Evolutionary conservation across 2,329 filamentous ascomycete genomes (phyloP).

Genomic region (Aspergillus pseudotamarii): DNA sequence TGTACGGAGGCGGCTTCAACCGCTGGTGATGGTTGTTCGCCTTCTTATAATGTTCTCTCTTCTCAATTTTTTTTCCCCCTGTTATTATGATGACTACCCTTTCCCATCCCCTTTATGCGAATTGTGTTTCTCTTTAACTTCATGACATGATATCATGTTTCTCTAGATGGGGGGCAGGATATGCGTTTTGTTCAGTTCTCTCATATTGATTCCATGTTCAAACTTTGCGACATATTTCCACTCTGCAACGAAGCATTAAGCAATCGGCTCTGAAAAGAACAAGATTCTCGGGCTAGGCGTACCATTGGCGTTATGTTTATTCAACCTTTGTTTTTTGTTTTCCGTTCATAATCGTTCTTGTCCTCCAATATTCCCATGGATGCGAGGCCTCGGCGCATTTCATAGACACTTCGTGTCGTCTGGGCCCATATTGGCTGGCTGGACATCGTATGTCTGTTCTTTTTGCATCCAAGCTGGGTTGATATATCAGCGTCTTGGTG

Average conservation of each 20-base stretch:
- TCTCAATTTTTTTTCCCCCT: slow-evolving; percentile 10
- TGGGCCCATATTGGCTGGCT: slow-evolving; percentile 32
- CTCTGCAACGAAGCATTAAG: slow-evolving; percentile 38
- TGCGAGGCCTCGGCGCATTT: slow-evolving; percentile 38
- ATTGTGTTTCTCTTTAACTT: slow-evolving; percentile 26
- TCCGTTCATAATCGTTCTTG: slow-evolving; percentile 16
- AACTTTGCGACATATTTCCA: slow-evolving; percentile 26
- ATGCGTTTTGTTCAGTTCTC: slow-evolving; percentile 23
- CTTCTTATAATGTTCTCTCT: slow-evolving; percentile 13
- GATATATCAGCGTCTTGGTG: slow-evolving; percentile 39
- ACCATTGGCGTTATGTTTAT: slow-evolving; percentile 40
- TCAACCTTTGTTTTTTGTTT: slow-evolving; percentile 19
- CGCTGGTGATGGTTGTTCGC: slow-evolving; percentile 62
- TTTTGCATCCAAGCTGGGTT: slow-evolving; percentile 43
- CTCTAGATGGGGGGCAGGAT: slow-evolving; percentile 28
- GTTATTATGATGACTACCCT: slow-evolving; percentile 26
- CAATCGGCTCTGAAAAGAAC: slow-evolving; percentile 36
- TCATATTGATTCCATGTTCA: slow-evolving; percentile 27
- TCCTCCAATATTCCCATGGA: slow-evolving; percentile 11
- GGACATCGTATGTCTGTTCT: slow-evolving; percentile 33
- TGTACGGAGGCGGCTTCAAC: slow-evolving; percentile 72
- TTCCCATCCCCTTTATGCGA: slow-evolving; percentile 25
- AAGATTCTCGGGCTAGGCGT: slow-evolving; percentile 35
- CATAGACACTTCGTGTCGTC: slow-evolving; percentile 39
- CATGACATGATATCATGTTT: slow-evolving; percentile 39